A percentile compares a stretch with the other conserved stretches of the same genome.
phyloP scores from a whole-genome alignment of 768 basidiomycete species.

The Mycena rebaudengoi region DNA sequence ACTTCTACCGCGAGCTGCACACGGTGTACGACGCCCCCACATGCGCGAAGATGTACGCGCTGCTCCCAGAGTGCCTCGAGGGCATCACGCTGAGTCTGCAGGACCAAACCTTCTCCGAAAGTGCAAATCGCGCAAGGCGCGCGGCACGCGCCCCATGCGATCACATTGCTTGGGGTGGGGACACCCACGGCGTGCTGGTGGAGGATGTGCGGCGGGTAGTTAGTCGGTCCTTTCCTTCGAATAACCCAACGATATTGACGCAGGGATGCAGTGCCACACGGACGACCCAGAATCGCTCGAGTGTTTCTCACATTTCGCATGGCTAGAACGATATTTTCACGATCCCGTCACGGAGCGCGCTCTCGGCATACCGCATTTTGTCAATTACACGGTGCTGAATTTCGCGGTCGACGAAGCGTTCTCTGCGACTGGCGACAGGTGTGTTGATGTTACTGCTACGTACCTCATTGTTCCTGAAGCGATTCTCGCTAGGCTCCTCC shows the following conservation, averaged over 20 bases:
- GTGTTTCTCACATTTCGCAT: conserved; percentile 4
- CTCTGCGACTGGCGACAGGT: conserved; percentile 18
- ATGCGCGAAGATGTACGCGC: conserved; percentile 28
- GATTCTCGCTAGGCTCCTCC: conserved; percentile 18
- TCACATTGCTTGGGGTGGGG: conserved; percentile 14
- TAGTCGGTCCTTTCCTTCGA: neutral
- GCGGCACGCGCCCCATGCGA: conserved; percentile 11
- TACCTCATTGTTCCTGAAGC: neutral
- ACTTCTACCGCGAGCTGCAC: conserved; percentile 32
- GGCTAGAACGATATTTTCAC: conserved; percentile 8
- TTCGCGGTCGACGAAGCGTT: neutral
- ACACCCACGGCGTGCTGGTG: conserved; percentile 19
- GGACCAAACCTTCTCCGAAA: conserved; percentile 4
- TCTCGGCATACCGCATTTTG: neutral
- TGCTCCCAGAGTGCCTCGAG: conserved; percentile 32
- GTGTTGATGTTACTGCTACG: neutral
- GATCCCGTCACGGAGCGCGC: neutral
- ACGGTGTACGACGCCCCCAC: conserved; percentile 33
- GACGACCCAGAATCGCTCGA: neutral
- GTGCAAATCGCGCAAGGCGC: conserved; percentile 5
- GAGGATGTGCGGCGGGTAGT: conserved; percentile 14
- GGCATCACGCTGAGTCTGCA: conserved; percentile 13
- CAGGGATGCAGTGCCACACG: neutral
- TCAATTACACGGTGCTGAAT: conserved; percentile 11
- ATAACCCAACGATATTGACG: neutral